Evolutionary conservation across 495 filamentous ascomycete species (phyloP).

Genomic region (Tuber brumale): DNA sequence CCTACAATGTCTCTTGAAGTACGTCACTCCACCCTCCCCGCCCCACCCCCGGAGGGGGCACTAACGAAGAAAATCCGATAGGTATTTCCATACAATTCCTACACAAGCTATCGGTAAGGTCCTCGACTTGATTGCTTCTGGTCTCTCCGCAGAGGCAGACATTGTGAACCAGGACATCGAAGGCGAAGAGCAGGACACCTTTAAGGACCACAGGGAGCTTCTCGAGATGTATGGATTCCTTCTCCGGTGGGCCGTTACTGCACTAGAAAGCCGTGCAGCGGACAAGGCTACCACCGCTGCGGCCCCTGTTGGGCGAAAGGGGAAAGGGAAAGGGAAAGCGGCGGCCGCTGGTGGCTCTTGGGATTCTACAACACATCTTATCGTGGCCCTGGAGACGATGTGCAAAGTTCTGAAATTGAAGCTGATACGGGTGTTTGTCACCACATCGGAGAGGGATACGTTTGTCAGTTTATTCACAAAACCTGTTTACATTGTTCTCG

Average conservation of each 20-base stretch:
- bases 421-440: constrained; percentile 83
- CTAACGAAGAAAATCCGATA: constrained; percentile 47
- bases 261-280: constrained; percentile 84
- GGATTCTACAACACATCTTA: constrained; percentile 83
- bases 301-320: constrained; percentile 46
- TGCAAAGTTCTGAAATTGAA: constrained; percentile 93
- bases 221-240: constrained; percentile 94
- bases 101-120: constrained; percentile 80
- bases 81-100: constrained; percentile 75
- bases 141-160: constrained; percentile 87
- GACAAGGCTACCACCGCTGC: constrained; percentile 71
- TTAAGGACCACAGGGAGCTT: constrained; percentile 78
- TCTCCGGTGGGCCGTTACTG: constrained; percentile 87
- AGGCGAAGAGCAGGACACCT: constrained; percentile 77
- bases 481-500: constrained; percentile 87
- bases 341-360: constrained; percentile 51
- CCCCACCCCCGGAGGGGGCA: background rate
- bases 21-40: constrained; percentile 53
- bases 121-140: constrained; percentile 86
- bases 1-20: constrained; percentile 94
- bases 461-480: constrained; percentile 88
- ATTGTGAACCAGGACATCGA: constrained; percentile 78
- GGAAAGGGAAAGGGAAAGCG: constrained; percentile 71
- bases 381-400: constrained; percentile 85
- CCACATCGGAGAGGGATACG: constrained; percentile 92